These are phyloP conservation scores for Phyllosticta capitalensis DNA, from an alignment of 2,329 filamentous ascomycete genomes.

Conservation along the genomic window DNA sequence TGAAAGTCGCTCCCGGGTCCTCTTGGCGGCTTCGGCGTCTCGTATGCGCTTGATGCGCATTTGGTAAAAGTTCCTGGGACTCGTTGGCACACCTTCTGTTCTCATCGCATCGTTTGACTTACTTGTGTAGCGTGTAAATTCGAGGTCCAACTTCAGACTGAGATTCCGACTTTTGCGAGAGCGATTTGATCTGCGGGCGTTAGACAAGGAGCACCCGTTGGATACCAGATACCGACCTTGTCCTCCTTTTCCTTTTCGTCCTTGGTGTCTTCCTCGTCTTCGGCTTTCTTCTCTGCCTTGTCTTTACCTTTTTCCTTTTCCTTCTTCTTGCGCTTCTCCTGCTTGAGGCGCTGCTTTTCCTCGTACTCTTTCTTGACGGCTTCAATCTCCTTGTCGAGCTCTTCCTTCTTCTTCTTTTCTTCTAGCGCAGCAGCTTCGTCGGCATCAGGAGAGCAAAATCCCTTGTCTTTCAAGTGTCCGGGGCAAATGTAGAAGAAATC, in stretches of 20 bases:
- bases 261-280: conserved; percentile 55
- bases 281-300: conserved; percentile 55
- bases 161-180: conserved; percentile 36
- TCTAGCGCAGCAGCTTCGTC: conserved; percentile 52
- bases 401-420: conserved; percentile 46
- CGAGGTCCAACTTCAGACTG: conserved; percentile 59
- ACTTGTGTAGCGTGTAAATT: conserved; percentile 79
- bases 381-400: conserved; percentile 40
- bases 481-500: conserved; percentile 92
- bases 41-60: conserved; percentile 71
- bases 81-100: neutral
- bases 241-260: conserved; percentile 55
- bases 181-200: conserved; percentile 33
- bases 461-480: conserved; percentile 69
- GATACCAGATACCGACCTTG: conserved; percentile 34
- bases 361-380: conserved; percentile 42
- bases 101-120: conserved; percentile 7
- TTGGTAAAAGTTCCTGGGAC: conserved; percentile 67
- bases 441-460: conserved; percentile 67
- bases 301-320: conserved; percentile 35
- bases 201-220: neutral
- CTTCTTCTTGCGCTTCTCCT: conserved; percentile 35
- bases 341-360: conserved; percentile 50
- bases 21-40: conserved; percentile 67
- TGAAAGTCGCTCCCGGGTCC: conserved; percentile 69